These are phyloP conservation scores for Tillandsia leiboldiana DNA, from an alignment of 176 grass and related monocot species.

Conservation along the genomic window DNA sequence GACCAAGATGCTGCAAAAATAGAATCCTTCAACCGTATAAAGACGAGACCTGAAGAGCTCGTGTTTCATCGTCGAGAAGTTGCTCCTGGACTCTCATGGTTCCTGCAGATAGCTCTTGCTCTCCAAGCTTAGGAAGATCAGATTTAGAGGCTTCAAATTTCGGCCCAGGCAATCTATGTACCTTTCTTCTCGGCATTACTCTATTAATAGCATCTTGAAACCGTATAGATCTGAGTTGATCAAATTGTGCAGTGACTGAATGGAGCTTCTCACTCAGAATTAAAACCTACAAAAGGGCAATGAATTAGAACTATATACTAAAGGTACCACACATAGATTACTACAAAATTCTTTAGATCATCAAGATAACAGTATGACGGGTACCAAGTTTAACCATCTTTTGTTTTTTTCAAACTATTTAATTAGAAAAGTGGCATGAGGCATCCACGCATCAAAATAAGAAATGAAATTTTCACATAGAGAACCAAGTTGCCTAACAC, in stretches of 20 bases:
- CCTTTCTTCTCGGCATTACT: slow-evolving; percentile 73
- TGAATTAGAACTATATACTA: background rate
- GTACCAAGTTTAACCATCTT: too few species aligned
- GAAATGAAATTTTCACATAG: background rate
- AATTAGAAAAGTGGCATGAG: too few species aligned
- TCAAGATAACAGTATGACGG: too few species aligned
- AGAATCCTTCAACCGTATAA: background rate
- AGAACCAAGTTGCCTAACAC: background rate
- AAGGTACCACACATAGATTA: too few species aligned
- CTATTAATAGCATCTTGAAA: slow-evolving; percentile 91
- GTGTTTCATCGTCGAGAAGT: slow-evolving; percentile 85
- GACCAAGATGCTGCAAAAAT: background rate
- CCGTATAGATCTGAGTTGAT: slow-evolving; percentile 61
- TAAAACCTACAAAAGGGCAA: slow-evolving; percentile 51
- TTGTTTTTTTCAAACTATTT: too few species aligned
- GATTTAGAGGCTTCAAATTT: slow-evolving; percentile 46
- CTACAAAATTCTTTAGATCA: too few species aligned
- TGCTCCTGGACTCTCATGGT: slow-evolving; percentile 71
- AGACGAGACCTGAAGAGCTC: slow-evolving; percentile 49
- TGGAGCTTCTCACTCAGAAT: slow-evolving; percentile 87
- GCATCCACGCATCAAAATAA: too few species aligned
- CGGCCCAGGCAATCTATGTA: slow-evolving; percentile 43
- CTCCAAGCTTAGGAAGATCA: slow-evolving; percentile 41
- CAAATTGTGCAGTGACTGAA: slow-evolving; percentile 73
- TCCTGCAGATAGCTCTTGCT: slow-evolving; percentile 41